A percentile compares a stretch with the other conserved stretches of the same genome.
Conservation (phyloP, 1,284 basidiomycete species). For the Austroboletus niveus region DNA sequence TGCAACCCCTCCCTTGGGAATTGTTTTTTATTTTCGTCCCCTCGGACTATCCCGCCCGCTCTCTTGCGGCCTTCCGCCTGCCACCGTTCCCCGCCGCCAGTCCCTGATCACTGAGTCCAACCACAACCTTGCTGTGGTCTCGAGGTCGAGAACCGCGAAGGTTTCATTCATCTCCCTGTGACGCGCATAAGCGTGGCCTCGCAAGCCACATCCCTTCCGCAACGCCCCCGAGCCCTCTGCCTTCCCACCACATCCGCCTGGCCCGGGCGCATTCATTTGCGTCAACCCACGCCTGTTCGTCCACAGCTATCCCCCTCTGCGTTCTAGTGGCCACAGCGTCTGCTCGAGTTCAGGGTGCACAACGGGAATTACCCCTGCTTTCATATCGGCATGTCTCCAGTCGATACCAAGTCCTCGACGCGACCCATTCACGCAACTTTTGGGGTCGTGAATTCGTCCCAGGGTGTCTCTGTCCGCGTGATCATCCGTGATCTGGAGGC, state of each 20-base stretch:
- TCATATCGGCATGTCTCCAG: background rate
- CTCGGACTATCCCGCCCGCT: slow-evolving; percentile 21
- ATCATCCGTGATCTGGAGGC: slow-evolving; percentile 9
- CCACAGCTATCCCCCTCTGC: slow-evolving; percentile 7
- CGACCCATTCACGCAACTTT: background rate
- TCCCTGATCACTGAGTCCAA: slow-evolving; percentile 5
- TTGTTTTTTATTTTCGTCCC: slow-evolving; percentile 20
- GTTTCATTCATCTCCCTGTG: slow-evolving; percentile 35
- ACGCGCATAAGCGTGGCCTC: slow-evolving; percentile 4
- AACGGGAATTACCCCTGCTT: slow-evolving; percentile 31
- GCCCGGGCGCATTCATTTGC: slow-evolving; percentile 19
- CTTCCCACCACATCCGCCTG: slow-evolving; percentile 13
- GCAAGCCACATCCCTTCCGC: background rate
- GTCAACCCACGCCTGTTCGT: slow-evolving; percentile 3
- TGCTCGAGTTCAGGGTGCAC: slow-evolving; percentile 29
- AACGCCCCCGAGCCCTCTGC: slow-evolving; percentile 16
- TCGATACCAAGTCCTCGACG: background rate
- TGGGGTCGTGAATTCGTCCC: slow-evolving; percentile 2
- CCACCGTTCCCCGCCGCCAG: slow-evolving; percentile 12
- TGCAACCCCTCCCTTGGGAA: slow-evolving; percentile 18
- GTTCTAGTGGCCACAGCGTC: too few species aligned
- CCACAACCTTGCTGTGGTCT: slow-evolving; percentile 5
- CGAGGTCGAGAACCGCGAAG: slow-evolving; percentile 23
- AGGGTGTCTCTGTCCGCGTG: slow-evolving; percentile 1
- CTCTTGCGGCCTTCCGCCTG: slow-evolving; percentile 27